phyloP scores from a whole-genome alignment of 2,329 filamentous ascomycete species.

The Ambrosiella cleistominuta region DNA sequence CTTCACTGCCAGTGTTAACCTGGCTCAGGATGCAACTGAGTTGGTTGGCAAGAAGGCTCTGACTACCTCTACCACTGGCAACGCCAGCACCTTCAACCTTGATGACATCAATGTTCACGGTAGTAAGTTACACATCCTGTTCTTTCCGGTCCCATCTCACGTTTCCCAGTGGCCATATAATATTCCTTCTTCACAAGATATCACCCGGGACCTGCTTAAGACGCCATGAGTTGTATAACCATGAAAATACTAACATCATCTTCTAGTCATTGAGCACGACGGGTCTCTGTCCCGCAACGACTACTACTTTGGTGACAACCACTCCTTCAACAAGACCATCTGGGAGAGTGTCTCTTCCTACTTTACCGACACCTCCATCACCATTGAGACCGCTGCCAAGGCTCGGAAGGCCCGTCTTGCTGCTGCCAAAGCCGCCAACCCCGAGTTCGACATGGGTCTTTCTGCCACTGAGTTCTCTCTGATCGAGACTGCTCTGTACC shows the following conservation, averaged over 20 bases:
- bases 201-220: too few species aligned
- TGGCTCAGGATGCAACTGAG: slow-evolving; percentile 13
- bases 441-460: slow-evolving; percentile 14
- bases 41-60: slow-evolving; percentile 13
- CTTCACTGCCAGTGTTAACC: slow-evolving; percentile 14
- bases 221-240: not conserved
- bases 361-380: slow-evolving; percentile 16
- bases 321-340: slow-evolving; percentile 18
- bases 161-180: too few species aligned
- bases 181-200: too few species aligned
- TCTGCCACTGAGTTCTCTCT: slow-evolving; percentile 14
- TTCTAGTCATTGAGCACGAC: slow-evolving; percentile 21
- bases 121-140: slow-evolving; percentile 5
- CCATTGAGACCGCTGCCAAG: slow-evolving; percentile 18
- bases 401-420: slow-evolving; percentile 17
- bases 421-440: slow-evolving; percentile 16
- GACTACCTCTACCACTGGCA: slow-evolving; percentile 18
- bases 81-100: slow-evolving; percentile 17
- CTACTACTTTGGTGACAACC: slow-evolving; percentile 18
- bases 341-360: slow-evolving; percentile 16
- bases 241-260: not conserved
- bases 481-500: slow-evolving; percentile 16
- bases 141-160: not conserved
- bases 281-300: slow-evolving; percentile 20
- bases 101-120: slow-evolving; percentile 18